Conservation (phyloP, 2,329 filamentous ascomycete species). For the Hypoxylon sp. region DNA sequence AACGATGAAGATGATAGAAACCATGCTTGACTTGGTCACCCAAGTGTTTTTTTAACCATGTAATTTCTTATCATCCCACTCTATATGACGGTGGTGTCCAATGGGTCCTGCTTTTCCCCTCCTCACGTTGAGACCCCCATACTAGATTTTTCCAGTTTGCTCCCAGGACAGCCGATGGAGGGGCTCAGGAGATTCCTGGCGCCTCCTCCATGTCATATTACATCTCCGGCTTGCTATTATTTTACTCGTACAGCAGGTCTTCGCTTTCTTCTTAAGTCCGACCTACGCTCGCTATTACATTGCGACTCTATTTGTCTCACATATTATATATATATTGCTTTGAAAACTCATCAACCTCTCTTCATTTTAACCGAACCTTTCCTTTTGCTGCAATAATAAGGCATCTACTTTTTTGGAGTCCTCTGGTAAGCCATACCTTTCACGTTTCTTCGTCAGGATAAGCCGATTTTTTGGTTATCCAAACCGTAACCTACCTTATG, state of each 20-base stretch:
- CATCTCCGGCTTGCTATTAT: neutral
- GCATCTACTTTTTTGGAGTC: neutral
- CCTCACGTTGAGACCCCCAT: neutral
- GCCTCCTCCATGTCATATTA: constrained; percentile 3
- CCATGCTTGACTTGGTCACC: neutral
- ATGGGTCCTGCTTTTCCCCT: constrained; percentile 4
- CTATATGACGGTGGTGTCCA: constrained; percentile 13
- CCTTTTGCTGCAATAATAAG: neutral
- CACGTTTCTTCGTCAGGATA: constrained; percentile 7
- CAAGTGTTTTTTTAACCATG: neutral
- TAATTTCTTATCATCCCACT: neutral
- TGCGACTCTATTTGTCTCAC: constrained; percentile 10
- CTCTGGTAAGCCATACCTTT: neutral
- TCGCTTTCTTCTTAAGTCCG: neutral
- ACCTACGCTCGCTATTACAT: neutral
- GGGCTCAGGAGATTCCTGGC: constrained; percentile 3
- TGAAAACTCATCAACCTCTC: neutral
- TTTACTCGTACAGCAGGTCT: neutral
- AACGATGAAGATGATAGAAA: constrained; percentile 3
- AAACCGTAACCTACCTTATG: neutral
- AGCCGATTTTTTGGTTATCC: neutral
- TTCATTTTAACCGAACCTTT: neutral
- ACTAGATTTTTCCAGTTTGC: neutral
- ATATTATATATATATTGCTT: neutral
- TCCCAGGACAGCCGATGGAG: constrained; percentile 6